Percentiles rank a stretch among this genome's conserved stretches.
These are phyloP conservation scores for Eucalyptus globulus DNA, from an alignment of 345 rosid genomes.

Conservation along the genomic window DNA sequence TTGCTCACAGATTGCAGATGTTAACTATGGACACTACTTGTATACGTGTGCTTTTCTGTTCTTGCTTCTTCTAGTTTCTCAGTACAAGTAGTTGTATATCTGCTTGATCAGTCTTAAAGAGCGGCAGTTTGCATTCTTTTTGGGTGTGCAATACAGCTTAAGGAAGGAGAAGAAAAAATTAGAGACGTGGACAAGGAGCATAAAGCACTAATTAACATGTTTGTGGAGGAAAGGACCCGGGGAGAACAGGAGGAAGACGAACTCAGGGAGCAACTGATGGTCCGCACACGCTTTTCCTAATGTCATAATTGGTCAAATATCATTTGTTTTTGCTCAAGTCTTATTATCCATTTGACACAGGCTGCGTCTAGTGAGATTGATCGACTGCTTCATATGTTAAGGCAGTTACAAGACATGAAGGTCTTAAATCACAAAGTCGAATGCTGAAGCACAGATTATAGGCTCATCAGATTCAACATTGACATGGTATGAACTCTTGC, in stretches of 20 bases:
- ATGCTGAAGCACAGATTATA: background rate
- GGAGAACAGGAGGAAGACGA: constrained; percentile 10
- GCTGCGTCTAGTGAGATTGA: constrained; percentile 11
- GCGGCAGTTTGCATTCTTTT: background rate
- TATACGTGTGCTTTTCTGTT: background rate
- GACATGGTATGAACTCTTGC: background rate
- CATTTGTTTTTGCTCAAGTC: background rate
- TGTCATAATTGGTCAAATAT: too few relatives aligned
- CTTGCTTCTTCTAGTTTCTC: background rate
- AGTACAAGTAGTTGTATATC: background rate
- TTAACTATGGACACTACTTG: background rate
- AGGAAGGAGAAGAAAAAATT: background rate
- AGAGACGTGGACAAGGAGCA: constrained; percentile 6
- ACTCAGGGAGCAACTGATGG: constrained; percentile 19
- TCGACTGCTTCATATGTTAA: constrained; percentile 9
- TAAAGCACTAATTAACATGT: background rate
- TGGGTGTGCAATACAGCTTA: background rate
- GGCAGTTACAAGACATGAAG: background rate
- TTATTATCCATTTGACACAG: background rate
- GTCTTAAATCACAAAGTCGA: background rate
- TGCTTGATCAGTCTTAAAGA: background rate
- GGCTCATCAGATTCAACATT: background rate
- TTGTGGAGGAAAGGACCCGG: constrained; percentile 17
- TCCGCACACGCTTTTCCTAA: background rate
- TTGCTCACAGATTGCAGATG: background rate